Base-by-base conservation (phyloP, 1,284 basidiomycete genomes). In the Leucoagaricus sp. region DNA sequence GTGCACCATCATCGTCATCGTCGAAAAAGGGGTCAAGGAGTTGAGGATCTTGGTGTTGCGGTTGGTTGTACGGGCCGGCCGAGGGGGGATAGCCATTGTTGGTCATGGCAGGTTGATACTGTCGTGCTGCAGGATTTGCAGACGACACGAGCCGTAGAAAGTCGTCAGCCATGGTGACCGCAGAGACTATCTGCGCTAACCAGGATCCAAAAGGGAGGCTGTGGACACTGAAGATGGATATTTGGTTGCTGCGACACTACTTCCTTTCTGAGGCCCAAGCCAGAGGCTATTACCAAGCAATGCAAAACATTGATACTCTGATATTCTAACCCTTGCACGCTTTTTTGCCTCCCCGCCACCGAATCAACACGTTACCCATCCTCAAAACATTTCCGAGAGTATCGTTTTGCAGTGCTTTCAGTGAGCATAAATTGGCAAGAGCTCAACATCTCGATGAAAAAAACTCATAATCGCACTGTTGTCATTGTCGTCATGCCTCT, bases 11-110 rank as follows among this genome's bases (percentile, higher is more conserved):
- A 62, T 91, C 89, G 60, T 88, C 87, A 67, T 92, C 89, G 71
- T 89, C 87, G 69, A 92, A 91, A 71, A 92, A 92, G 1, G 89
- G 89, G 70, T 92, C 89, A 70, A 92, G 75, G 53, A 79, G 73
- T 63, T 80, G 77, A 59, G 76, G 75, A 21, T 52, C 33, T 3
- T 40, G 28, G 23, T 38, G 55, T 36, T 61, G 74, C 41, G 67
- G 67, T 63, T 74, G 70, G 65, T 72, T 69, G 59, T 76, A 76
- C 45, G 71, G 70, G 52, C 63, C 64, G 49, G 65, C 64, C 19
- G 72, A 76, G 34, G 85, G 81, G 44, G 82, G 83, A 67, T 86
- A 85, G 59, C 80, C 77, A 67, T 77, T 78, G 36, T 38, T 51
- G 28, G 55, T 57, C 31, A 40, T 41, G 10, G 83, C 77, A 55